Evolutionary conservation across 148 eudicot species (phyloP).

Genomic region (Fagopyrum homotropicum): DNA sequence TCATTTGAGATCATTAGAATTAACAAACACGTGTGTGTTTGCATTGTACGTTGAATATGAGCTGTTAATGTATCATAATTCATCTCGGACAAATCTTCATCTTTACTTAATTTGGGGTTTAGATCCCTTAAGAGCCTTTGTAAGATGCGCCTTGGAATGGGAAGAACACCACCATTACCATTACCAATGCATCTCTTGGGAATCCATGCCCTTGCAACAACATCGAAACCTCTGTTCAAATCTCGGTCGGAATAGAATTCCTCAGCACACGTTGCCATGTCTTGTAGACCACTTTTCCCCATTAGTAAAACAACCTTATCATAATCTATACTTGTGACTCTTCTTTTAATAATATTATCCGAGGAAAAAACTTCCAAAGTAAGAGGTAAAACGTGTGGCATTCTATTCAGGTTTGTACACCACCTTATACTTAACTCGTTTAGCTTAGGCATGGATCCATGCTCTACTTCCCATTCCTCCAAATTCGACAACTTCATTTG

Average conservation of each 20-base stretch:
- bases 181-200: no score
- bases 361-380: no score
- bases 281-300: conserved; percentile 21
- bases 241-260: conserved; percentile 3
- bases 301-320: conserved; percentile 18
- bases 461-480: neutral
- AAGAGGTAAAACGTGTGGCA: conserved; percentile 9
- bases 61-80: neutral
- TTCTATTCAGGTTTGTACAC: neutral
- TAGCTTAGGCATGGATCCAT: conserved; percentile 9
- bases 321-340: no score
- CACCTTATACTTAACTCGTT: fast-evolving
- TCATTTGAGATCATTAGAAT: conserved; percentile 29
- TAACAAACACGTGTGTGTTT: conserved; percentile 33
- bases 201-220: conserved; percentile 14
- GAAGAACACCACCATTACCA: neutral
- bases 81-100: neutral
- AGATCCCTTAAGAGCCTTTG: neutral
- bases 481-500: neutral
- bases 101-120: neutral
- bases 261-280: conserved; percentile 2
- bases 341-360: conserved; percentile 18
- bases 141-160: conserved; percentile 1
- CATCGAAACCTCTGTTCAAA: conserved; percentile 14
- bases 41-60: neutral